Base-by-base conservation (phyloP, 1,139 yeast species). In the Nakaseomyces bracarensis region DNA sequence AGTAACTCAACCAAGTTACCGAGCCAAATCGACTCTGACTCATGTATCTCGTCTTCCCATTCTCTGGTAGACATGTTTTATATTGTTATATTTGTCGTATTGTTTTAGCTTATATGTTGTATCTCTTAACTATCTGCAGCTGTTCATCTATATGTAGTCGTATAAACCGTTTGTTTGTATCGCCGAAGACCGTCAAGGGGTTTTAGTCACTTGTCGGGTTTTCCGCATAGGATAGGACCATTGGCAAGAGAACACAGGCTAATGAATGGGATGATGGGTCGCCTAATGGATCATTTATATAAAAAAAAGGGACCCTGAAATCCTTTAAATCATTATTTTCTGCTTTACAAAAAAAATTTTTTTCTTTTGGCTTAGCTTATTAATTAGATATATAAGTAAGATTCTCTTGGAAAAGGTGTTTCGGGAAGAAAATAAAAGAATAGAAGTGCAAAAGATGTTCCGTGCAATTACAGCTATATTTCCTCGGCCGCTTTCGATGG, bases 1-100 rank as follows among this genome's bases (percentile, higher is more conserved):
- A 42, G 28, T 5, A 39, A 18, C 29, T 42, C 44, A 6, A 42
- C 19, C 16, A 42, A 21, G 20, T 26, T 29, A 13, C 26, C 36
- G n/a, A 33, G 26, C 18, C 26, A 33, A 5, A 33, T n/a, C 11
- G 23, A n/a, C 15, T 26, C 20, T 26, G 21, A 14, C 22, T 31
- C 37, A 30, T 18, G n/a, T 9, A 16, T 15, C 34, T 30, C 22
- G 22, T 30, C 34, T 11, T 39, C 42, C n/a, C 15, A 19, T 18
- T 37, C 39, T 2, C 7, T n/a, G 11, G 30, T 27, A 10, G 30
- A 9, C 30, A 27, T 27, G 11, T 9, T n/a, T 10, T 10, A 13
- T 10, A 13, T 27, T 5, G 10, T n/a, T 27, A 13, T 27, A 13
- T 27, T 9, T 22, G 25, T 22, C 25, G n/a, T n/a, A n/a, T n/a